These are phyloP conservation scores for Aspergillus heteromorphus DNA, from an alignment of 495 filamentous ascomycete genomes.

Conservation along the genomic window DNA sequence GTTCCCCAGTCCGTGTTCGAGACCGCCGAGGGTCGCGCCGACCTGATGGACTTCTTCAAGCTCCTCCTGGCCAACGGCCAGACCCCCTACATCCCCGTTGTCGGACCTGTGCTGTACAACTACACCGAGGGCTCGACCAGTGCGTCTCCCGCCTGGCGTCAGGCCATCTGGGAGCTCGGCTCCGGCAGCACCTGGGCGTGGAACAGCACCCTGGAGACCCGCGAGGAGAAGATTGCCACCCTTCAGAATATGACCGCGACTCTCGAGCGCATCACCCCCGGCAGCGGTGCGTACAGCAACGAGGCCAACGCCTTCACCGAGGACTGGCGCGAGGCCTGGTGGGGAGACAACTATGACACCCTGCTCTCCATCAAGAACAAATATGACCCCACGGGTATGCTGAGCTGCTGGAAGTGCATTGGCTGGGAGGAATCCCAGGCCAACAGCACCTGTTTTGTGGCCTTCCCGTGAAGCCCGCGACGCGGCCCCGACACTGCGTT, in stretches of 20 bases:
- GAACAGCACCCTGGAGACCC: slow-evolving; percentile 28
- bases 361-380: slow-evolving; percentile 42
- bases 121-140: slow-evolving; percentile 29
- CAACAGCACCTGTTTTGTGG: slow-evolving; percentile 1
- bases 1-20: slow-evolving; percentile 26
- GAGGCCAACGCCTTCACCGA: slow-evolving; percentile 42
- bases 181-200: slow-evolving; percentile 29
- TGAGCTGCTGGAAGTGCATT: slow-evolving; percentile 26
- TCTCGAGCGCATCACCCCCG: slow-evolving; percentile 35
- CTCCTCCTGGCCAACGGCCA: slow-evolving; percentile 15
- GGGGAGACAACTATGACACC: slow-evolving; percentile 45
- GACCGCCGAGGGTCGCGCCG: slow-evolving; percentile 22
- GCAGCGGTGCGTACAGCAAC: slow-evolving; percentile 42
- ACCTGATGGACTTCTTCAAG: slow-evolving; percentile 17
- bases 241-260: slow-evolving; percentile 28
- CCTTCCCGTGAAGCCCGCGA: slow-evolving; percentile 1
- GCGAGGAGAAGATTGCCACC: slow-evolving; percentile 22
- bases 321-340: slow-evolving; percentile 43
- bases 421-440: slow-evolving; percentile 12
- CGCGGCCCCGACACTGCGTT: too few relatives aligned
- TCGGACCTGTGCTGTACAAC: slow-evolving; percentile 25
- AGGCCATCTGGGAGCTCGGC: slow-evolving; percentile 34
- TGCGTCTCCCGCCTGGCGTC: slow-evolving; percentile 41
- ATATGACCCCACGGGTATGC: slow-evolving; percentile 47
- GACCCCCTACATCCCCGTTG: slow-evolving; percentile 25